phyloP scores from a whole-genome alignment of 208 protist species.

The Wallacemonas rigidus region DNA sequence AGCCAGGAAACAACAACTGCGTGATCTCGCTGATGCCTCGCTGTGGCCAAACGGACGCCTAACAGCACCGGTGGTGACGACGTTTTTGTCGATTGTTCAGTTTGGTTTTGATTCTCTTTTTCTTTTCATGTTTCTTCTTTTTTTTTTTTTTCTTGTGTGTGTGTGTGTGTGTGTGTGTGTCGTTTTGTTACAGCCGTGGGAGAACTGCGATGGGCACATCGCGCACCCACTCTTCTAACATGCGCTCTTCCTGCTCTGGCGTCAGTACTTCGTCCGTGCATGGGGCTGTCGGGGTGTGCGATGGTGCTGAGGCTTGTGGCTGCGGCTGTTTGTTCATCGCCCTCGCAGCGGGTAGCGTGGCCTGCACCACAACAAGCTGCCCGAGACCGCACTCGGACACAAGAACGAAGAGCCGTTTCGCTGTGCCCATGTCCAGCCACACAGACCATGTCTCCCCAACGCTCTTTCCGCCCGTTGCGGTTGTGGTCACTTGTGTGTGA shows the following conservation, averaged over 20 bases:
- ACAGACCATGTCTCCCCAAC: slow-evolving; percentile 40
- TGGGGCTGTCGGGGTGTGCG: background rate
- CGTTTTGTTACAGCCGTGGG: slow-evolving; percentile 2
- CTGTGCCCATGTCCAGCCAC: slow-evolving; percentile 51
- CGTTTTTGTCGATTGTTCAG: background rate
- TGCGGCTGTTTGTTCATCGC: slow-evolving; percentile 14
- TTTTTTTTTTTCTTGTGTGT: slow-evolving; percentile 6
- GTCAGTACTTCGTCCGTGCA: background rate
- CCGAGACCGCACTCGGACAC: slow-evolving; percentile 59
- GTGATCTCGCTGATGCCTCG: too few relatives aligned
- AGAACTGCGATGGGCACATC: slow-evolving; percentile 25
- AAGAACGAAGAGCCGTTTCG: slow-evolving; percentile 30
- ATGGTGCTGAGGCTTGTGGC: background rate
- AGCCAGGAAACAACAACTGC: too few relatives aligned
- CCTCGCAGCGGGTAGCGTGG: slow-evolving; percentile 21
- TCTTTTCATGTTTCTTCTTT: background rate
- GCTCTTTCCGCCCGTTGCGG: background rate
- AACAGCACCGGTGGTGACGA: too few relatives aligned
- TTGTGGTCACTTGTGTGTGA: background rate
- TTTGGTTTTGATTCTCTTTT: background rate
- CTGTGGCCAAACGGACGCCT: too few relatives aligned
- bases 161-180: background rate
- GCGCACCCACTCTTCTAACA: slow-evolving; percentile 39
- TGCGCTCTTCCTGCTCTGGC: slow-evolving; percentile 13
- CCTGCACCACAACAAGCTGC: slow-evolving; percentile 59